Conservation (phyloP, 768 basidiomycete species). For the Agrocybe praecox region DNA sequence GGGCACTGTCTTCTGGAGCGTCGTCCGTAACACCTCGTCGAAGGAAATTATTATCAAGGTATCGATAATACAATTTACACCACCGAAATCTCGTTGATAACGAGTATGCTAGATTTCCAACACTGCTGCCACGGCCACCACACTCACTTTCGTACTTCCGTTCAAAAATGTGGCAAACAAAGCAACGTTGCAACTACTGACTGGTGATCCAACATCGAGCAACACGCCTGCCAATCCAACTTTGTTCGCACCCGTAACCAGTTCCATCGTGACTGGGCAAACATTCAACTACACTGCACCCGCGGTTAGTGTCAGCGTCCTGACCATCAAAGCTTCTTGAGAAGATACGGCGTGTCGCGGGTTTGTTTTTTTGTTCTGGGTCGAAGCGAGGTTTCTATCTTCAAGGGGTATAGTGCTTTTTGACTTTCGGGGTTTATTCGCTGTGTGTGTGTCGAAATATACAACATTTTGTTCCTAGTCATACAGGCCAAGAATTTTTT, state of each 20-base stretch:
- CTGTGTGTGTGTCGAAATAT: no score
- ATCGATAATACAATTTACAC: neutral
- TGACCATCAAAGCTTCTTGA: conserved; percentile 33
- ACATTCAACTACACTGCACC: conserved; percentile 59
- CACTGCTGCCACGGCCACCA: conserved; percentile 38
- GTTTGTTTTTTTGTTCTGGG: no score
- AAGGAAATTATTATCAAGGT: conserved; percentile 64
- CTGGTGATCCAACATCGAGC: conserved; percentile 49
- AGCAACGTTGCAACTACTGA: conserved; percentile 51
- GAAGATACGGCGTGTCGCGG: no score
- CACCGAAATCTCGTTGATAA: neutral
- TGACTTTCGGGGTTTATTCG: no score
- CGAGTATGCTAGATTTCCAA: conserved; percentile 49
- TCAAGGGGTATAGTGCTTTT: no score
- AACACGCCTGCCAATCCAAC: conserved; percentile 58
- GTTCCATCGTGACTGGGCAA: conserved; percentile 46
- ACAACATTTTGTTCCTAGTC: no score
- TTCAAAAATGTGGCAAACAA: conserved; percentile 46
- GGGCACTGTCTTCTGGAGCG: conserved; percentile 66
- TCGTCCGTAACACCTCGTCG: conserved; percentile 40
- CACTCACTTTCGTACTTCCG: conserved; percentile 57
- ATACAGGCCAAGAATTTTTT: no score
- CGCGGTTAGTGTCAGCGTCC: conserved; percentile 41
- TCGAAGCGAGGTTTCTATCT: no score
- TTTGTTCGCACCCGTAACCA: conserved; percentile 46